Conservation (phyloP, 2,329 filamentous ascomycete species). For the Alternaria sp. region DNA sequence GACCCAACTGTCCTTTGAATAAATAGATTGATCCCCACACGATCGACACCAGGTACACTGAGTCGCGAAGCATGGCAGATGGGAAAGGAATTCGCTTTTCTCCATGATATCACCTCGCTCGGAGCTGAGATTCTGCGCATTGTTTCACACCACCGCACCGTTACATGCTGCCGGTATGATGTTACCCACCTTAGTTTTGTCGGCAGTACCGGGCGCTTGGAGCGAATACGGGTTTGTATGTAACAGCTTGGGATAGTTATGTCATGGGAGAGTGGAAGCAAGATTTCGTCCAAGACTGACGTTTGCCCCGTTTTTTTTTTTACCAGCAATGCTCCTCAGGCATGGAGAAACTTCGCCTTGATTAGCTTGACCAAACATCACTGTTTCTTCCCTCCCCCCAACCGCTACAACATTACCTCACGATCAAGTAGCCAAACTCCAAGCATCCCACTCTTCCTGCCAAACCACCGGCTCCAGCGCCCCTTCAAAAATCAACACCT, state of each 20-base stretch:
- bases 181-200: neutral
- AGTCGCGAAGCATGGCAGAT: conserved; percentile 1
- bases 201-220: neutral
- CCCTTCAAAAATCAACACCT: conserved; percentile 65
- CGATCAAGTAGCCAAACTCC: conserved; percentile 25
- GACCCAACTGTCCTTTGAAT: neutral
- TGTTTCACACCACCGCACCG: neutral
- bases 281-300: too few relatives aligned
- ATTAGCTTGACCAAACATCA: too few relatives aligned
- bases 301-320: too few relatives aligned
- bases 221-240: neutral
- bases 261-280: neutral
- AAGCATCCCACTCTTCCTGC: conserved; percentile 30
- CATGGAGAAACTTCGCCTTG: too few relatives aligned
- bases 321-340: too few relatives aligned
- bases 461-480: conserved; percentile 30
- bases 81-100: neutral
- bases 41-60: neutral
- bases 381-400: too few relatives aligned
- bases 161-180: neutral
- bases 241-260: neutral
- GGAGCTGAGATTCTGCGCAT: neutral
- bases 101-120: neutral
- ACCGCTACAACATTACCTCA: neutral
- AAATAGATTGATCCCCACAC: conserved; percentile 2